A percentile compares a stretch with the other conserved stretches of the same genome.
Evolutionary conservation across 768 basidiomycete species (phyloP).

Genomic region (Tricholoma sp.): DNA sequence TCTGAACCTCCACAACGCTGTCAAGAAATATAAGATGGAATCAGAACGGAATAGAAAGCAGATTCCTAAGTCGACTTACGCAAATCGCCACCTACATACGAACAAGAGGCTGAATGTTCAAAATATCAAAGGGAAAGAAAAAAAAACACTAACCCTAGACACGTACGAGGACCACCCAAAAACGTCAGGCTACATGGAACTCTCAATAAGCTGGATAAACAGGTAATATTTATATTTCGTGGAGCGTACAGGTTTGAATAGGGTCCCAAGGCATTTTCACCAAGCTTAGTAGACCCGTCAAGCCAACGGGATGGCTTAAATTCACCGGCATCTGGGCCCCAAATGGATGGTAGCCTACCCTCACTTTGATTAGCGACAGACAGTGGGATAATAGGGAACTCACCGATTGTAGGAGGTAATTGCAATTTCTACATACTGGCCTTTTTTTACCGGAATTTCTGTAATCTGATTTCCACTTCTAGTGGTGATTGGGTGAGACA

Average conservation of each 20-base stretch:
- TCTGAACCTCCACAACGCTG: not conserved
- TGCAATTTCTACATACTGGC: not conserved
- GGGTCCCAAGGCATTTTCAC: not conserved
- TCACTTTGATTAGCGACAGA: not conserved
- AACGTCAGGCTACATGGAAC: not conserved
- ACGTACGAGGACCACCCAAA: not conserved
- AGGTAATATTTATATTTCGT: not conserved
- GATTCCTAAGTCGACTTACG: no score
- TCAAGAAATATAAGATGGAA: no score
- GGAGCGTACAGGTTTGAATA: not conserved
- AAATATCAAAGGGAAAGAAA: not conserved
- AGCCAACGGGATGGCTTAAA: conserved; percentile 4
- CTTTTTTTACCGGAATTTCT: not conserved
- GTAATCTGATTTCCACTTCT: not conserved
- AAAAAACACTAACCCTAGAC: not conserved
- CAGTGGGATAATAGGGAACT: not conserved
- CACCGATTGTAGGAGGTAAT: not conserved
- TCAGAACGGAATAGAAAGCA: no score
- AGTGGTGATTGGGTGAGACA: not conserved
- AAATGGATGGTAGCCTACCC: conserved; percentile 1
- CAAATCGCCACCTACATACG: not conserved
- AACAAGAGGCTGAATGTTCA: not conserved
- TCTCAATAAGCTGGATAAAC: not conserved
- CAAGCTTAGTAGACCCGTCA: not conserved
- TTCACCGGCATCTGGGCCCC: conserved; percentile 3